phyloP scores from a whole-genome alignment of 495 filamentous ascomycete genomes.

The Baudoinia panamericana region DNA sequence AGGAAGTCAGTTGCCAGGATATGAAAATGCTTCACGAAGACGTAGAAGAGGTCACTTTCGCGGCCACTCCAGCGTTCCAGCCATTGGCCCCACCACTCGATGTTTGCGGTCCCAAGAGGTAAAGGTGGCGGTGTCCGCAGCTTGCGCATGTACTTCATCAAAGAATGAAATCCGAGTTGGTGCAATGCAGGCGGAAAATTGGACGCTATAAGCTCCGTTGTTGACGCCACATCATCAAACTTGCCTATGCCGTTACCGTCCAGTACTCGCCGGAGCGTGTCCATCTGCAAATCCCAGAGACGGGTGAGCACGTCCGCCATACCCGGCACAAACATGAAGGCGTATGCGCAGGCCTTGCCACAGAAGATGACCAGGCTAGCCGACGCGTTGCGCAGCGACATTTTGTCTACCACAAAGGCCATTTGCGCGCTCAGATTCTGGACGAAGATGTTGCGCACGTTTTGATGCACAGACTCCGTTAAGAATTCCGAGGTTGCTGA shows the following conservation, averaged over 20 bases:
- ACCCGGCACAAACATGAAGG: constrained; percentile 89
- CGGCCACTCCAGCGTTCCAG: constrained; percentile 71
- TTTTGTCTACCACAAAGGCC: constrained; percentile 77
- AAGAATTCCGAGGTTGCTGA: constrained; percentile 65
- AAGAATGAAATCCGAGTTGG: constrained; percentile 56
- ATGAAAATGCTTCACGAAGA: constrained; percentile 86
- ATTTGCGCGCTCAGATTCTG: constrained; percentile 80
- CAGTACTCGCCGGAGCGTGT: constrained; percentile 54
- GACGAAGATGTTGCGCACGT: constrained; percentile 80
- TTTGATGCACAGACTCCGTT: constrained; percentile 82
- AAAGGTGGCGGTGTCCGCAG: constrained; percentile 54
- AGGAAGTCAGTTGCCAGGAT: constrained; percentile 71
- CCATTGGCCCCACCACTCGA: constrained; percentile 83
- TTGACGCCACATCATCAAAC: constrained; percentile 28
- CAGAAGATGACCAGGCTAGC: constrained; percentile 84
- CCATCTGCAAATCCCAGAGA: constrained; percentile 60
- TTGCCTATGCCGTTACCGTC: constrained; percentile 46
- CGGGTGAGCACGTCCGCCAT: constrained; percentile 76
- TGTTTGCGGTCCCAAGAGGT: constrained; percentile 56
- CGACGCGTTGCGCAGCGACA: constrained; percentile 83
- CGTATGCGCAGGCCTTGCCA: constrained; percentile 87
- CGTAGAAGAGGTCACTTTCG: constrained; percentile 86
- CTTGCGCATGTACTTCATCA: constrained; percentile 45
- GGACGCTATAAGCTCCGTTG: constrained; percentile 44
- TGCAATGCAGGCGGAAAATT: constrained; percentile 64